These are phyloP conservation scores for Yamadazyma sp. DNA, from an alignment of 805 yeast genomes.

Conservation along the genomic window DNA sequence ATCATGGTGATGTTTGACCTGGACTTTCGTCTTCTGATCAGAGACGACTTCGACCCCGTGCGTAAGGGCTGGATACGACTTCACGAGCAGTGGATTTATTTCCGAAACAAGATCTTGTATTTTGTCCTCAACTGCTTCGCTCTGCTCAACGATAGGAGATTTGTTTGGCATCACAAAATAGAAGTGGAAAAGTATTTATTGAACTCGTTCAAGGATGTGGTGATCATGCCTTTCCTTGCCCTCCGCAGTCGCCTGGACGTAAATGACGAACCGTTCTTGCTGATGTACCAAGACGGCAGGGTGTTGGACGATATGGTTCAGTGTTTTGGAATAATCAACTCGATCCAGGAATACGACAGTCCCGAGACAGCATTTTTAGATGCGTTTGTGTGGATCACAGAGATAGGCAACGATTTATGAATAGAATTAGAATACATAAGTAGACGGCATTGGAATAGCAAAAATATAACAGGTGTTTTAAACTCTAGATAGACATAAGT, in stretches of 20 bases:
- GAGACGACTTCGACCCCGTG: slow-evolving; percentile 5
- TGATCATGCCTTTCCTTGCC: slow-evolving; percentile 26
- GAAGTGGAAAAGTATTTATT: slow-evolving; percentile 29
- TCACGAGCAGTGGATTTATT: slow-evolving; percentile 27
- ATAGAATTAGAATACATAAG: too few species aligned
- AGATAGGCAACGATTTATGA: background rate
- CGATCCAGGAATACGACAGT: slow-evolving; percentile 7
- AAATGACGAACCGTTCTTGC: slow-evolving; percentile 9
- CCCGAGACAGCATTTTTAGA: slow-evolving; percentile 19
- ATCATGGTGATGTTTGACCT: slow-evolving; percentile 23
- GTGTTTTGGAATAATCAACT: slow-evolving; percentile 18
- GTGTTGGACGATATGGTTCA: slow-evolving; percentile 13
- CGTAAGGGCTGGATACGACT: slow-evolving; percentile 23
- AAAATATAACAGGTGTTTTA: too few species aligned
- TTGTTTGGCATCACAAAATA: slow-evolving; percentile 13
- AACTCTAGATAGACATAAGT: too few species aligned
- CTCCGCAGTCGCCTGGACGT: slow-evolving; percentile 16
- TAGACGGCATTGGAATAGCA: too few species aligned
- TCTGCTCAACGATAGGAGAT: slow-evolving; percentile 23
- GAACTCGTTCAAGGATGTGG: slow-evolving; percentile 27
- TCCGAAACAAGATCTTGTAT: slow-evolving; percentile 26
- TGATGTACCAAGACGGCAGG: slow-evolving; percentile 12
- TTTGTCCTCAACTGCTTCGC: slow-evolving; percentile 25
- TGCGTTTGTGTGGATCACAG: slow-evolving; percentile 25
- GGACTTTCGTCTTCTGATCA: slow-evolving; percentile 17